A percentile compares a stretch with the other conserved stretches of the same genome.
Conservation (phyloP, 1,284 basidiomycete species). For the Ustilago esculenta region DNA sequence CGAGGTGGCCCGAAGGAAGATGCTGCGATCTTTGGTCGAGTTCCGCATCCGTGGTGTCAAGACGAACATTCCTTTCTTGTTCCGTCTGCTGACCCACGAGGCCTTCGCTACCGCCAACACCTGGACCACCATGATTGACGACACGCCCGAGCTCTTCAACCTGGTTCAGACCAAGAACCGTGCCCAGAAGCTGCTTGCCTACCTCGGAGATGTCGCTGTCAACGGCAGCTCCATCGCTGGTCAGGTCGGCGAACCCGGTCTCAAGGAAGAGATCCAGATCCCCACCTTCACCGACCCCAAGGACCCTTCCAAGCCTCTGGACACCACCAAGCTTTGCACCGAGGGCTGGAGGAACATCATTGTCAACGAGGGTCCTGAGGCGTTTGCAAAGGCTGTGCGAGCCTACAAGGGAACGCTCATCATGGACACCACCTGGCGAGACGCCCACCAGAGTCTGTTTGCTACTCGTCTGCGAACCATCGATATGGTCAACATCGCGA, state of each 20-base stretch:
- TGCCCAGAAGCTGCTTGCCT: conserved; percentile 95
- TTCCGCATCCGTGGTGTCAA: conserved; percentile 99
- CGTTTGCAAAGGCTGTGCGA: conserved; percentile 97
- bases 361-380: conserved; percentile 95
- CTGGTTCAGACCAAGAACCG: conserved; percentile 97
- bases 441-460: conserved; percentile 96
- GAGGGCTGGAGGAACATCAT: conserved; percentile 99
- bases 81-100: conserved; percentile 97
- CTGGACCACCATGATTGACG: conserved; percentile 89
- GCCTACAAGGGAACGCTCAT: conserved; percentile 86
- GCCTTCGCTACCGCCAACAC: conserved; percentile 95
- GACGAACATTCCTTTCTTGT: conserved; percentile 96
- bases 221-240: conserved; percentile 98
- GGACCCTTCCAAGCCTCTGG: conserved; percentile 78
- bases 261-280: conserved; percentile 87
- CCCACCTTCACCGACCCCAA: conserved; percentile 83
- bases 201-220: conserved; percentile 96
- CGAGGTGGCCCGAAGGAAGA: conserved; percentile 97
- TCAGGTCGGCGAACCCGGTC: conserved; percentile 90
- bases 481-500: conserved; percentile 98
- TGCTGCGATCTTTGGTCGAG: conserved; percentile 97
- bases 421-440: conserved; percentile 91
- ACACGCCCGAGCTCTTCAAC: conserved; percentile 98
- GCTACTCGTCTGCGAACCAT: conserved; percentile 95
- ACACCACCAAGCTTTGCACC: conserved; percentile 83